Base-by-base conservation (phyloP, 768 basidiomycete species). In the Myochromella boudieri region DNA sequence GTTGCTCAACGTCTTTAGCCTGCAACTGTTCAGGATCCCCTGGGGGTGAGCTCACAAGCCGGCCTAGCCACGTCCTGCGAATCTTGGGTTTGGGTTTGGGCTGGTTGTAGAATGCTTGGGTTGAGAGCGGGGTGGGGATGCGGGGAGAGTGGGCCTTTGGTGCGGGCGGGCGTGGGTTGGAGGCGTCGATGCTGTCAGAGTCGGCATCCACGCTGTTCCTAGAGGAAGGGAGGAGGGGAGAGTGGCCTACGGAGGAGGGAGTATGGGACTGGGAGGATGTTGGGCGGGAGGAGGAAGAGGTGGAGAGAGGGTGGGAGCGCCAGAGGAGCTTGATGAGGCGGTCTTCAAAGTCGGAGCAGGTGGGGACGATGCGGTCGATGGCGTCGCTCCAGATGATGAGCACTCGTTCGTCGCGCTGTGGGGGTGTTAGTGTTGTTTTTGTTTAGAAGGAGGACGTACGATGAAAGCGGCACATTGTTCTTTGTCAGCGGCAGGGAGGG, bases 381-480 rank as follows among this genome's bases (percentile, higher is more conserved):
- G 80, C 77, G 60, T 91, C 87, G 15, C 85, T 82, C 91, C 91
- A 94, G 52, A 93, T 82, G 51, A 93, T 78, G 44, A 94, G 75
- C 14, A 88, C 86, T 29, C 87, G 80, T 62, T 93, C 91, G 61
- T 91, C 86, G 37, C 91, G 80, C 85, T 87, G 53, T n/a, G 4
- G 42, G 42, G 24, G 6, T 28, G 45, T n/a, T 10, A 33, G 39
- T n/a, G 21, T 26, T 26, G 18, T 42, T 3, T 15, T 11, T 48
- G 11, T 11, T 2, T 2, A 6, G 2, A 8, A 6, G n/a, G 25
- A 44, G n/a, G 3, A 75, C 84, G 52, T 47, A 85, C 85, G 58
- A 91, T 82, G 61, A 94, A 94, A 0, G 91, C 91, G 67, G 87
- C 91, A 39, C 82, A 87, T 55, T 93, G 91, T 49, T 92, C 89